Evolutionary conservation across 139 green algal genomes (phyloP).

Genomic region (Chlamydomonas sphaeroides): DNA sequence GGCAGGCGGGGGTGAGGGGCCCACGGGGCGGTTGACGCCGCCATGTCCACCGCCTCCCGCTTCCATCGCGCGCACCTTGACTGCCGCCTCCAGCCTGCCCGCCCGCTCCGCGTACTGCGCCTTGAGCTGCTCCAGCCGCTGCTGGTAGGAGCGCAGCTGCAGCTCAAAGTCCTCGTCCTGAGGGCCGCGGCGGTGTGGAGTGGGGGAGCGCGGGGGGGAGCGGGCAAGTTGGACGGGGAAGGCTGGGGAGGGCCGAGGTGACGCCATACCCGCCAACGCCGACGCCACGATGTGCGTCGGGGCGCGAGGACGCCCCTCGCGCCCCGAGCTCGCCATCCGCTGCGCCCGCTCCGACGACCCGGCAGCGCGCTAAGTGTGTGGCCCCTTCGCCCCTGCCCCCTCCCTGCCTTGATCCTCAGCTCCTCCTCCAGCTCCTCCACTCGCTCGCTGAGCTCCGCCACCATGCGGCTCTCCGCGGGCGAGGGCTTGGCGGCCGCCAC

Average conservation of each 20-base stretch:
- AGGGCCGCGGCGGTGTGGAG: too few relatives aligned
- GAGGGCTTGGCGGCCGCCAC: slow-evolving; percentile 57
- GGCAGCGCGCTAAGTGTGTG: background rate
- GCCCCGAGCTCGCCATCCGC: too few relatives aligned
- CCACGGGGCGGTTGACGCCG: too few relatives aligned
- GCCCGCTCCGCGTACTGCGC: slow-evolving; percentile 59
- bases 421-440: slow-evolving; percentile 48
- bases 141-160: slow-evolving; percentile 58
- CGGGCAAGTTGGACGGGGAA: too few relatives aligned
- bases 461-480: slow-evolving; percentile 43
- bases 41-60: background rate
- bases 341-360: background rate
- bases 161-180: slow-evolving; percentile 63
- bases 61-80: slow-evolving; percentile 9
- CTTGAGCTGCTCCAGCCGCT: slow-evolving; percentile 64
- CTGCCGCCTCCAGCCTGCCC: slow-evolving; percentile 36
- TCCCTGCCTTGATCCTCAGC: slow-evolving; percentile 50
- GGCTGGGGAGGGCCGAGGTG: too few relatives aligned
- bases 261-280: too few relatives aligned
- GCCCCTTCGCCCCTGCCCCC: too few relatives aligned
- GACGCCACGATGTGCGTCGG: too few relatives aligned
- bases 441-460: slow-evolving; percentile 48
- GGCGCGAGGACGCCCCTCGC: too few relatives aligned
- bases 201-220: too few relatives aligned
- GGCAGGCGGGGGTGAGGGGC: too few relatives aligned